Percentiles rank a stretch among this genome's conserved stretches.
Conservation (phyloP, 139 green algal genomes). For the Closterium sp. region DNA sequence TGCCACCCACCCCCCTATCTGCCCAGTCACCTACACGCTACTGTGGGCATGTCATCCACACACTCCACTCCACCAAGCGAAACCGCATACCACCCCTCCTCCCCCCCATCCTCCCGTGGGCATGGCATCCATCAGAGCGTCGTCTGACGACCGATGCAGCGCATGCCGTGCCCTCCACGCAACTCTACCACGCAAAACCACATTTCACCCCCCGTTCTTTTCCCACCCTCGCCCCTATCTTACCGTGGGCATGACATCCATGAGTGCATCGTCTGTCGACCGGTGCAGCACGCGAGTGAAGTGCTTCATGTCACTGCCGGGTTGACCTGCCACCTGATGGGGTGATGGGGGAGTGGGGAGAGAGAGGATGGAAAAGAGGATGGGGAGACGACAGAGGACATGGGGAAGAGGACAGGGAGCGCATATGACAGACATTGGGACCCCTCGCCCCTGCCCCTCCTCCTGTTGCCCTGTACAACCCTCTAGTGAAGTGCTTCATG, state of each 20-base stretch:
- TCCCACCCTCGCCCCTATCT: not conserved
- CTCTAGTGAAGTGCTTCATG: constrained; percentile 53
- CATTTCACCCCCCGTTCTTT: not conserved
- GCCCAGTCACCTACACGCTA: no score
- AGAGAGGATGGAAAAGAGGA: no score
- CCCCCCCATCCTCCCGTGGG: no score
- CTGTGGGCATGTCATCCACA: no score
- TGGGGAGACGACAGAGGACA: no score
- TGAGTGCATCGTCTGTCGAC: constrained; percentile 52
- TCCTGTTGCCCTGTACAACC: constrained; percentile 51
- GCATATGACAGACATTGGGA: no score
- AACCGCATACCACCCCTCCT: no score
- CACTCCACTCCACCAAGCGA: no score
- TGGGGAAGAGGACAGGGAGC: no score
- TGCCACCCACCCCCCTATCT: no score
- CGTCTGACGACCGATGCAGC: constrained; percentile 51
- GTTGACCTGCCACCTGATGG: constrained; percentile 24
- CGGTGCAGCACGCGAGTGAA: constrained; percentile 61
- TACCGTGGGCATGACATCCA: constrained; percentile 55
- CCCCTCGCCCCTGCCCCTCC: constrained; percentile 23
- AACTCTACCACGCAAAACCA: not conserved
- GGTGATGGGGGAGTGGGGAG: not conserved
- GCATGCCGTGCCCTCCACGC: not conserved
- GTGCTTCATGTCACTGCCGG: constrained; percentile 45
- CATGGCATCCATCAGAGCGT: constrained; percentile 19